Evolutionary conservation across 2,329 filamentous ascomycete species (phyloP).

Genomic region (Penicillium sp.): DNA sequence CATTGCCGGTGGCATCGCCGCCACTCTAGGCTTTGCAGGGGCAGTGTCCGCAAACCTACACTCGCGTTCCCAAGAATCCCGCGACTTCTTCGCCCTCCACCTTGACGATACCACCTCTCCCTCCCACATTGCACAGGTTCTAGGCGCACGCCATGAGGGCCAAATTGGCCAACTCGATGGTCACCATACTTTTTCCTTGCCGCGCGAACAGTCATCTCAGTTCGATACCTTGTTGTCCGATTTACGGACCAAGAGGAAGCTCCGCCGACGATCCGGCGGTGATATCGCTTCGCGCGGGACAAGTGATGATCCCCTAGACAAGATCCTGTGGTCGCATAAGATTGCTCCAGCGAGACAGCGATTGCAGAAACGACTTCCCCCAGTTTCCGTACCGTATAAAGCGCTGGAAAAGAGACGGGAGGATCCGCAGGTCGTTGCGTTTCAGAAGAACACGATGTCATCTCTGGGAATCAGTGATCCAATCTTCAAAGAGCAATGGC

Average conservation of each 20-base stretch:
- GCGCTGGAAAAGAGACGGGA: conserved; percentile 43
- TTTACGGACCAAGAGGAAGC: conserved; percentile 59
- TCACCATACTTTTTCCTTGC: conserved; percentile 83
- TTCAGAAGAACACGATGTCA: conserved; percentile 61
- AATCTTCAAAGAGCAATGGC: conserved; percentile 93
- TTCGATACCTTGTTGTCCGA: conserved; percentile 54
- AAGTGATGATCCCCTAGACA: conserved; percentile 61
- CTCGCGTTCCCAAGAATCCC: conserved; percentile 69
- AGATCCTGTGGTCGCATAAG: conserved; percentile 77
- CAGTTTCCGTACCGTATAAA: conserved; percentile 35
- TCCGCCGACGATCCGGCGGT: conserved; percentile 49
- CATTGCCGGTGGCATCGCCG: conserved; percentile 48
- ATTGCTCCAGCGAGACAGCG: conserved; percentile 60
- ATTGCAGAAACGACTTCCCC: conserved; percentile 59
- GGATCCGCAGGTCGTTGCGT: conserved; percentile 52
- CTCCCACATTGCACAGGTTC: conserved; percentile 63
- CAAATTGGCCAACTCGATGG: conserved; percentile 71
- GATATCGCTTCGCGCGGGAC: conserved; percentile 1
- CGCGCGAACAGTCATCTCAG: conserved; percentile 56
- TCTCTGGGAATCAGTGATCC: conserved; percentile 79
- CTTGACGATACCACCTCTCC: conserved; percentile 67
- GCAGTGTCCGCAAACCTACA: conserved; percentile 51
- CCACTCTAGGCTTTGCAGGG: conserved; percentile 40
- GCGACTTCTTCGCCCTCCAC: conserved; percentile 93
- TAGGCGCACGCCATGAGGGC: conserved; percentile 80